phyloP scores from a whole-genome alignment of 768 basidiomycete species.

The Serendipita indica region DNA sequence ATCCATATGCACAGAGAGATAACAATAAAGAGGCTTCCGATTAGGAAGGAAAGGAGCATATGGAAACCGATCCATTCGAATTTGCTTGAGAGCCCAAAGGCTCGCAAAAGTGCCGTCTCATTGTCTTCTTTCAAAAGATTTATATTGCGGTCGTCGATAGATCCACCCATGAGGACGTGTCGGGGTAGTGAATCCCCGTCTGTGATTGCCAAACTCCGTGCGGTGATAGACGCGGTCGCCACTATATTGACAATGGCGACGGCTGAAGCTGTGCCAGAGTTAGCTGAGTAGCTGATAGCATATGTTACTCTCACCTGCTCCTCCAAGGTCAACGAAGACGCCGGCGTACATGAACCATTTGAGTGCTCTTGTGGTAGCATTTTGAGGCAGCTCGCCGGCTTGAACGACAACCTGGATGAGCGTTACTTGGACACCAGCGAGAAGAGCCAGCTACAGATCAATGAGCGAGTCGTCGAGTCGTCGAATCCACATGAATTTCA shows the following conservation, averaged over 20 bases:
- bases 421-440: not conserved
- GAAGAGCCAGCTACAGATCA: not conserved
- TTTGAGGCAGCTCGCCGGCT: not conserved
- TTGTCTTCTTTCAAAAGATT: not conserved
- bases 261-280: not conserved
- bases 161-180: not conserved
- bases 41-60: slow-evolving; percentile 1
- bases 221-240: not conserved
- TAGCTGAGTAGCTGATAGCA: not conserved
- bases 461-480: not conserved
- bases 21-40: not conserved
- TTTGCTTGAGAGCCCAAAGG: not conserved
- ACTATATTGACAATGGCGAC: not conserved
- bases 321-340: not conserved
- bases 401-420: not conserved
- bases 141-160: not conserved
- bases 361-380: not conserved
- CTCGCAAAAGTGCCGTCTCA: not conserved
- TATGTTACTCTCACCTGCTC: not conserved
- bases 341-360: slow-evolving; percentile 7
- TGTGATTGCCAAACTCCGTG: not conserved
- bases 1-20: slow-evolving; percentile 8
- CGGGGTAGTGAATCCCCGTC: not conserved
- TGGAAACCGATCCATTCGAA: not conserved
- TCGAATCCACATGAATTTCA: not conserved